Base-by-base conservation (phyloP, 768 basidiomycete genomes). In the Agaricus sinodeliciosus region DNA sequence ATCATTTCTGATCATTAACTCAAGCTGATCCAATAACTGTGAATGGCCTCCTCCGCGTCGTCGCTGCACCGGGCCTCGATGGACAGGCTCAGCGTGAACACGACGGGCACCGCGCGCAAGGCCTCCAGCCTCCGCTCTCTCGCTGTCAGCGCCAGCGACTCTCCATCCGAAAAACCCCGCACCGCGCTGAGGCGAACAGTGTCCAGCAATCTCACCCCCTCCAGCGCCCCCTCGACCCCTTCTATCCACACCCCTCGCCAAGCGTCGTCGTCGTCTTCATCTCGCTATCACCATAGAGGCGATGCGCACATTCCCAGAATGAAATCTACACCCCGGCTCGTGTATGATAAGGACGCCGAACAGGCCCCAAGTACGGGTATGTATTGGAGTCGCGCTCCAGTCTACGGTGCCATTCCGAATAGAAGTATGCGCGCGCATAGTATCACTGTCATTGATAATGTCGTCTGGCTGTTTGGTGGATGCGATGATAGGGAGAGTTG, bases 401-500 rank as follows among this genome's bases (percentile, higher is more conserved):
- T 88, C 16, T 86, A 84, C 65, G 90, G 90, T 0, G 51, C 69
- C 0, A 57, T 89, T 28, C 88, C 90, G 2, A 77, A 72, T 59
- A 76, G 80, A 48, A 79, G 77, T 9, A 80, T 94, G 71, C 80
- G 92, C 3, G 88, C 90, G 2, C 92, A 94, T 63, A 90, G 79
- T 4, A 85, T 87, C 40, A 94, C 88, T 0, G 71, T 94, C 43
- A 84, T 94, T 16, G 92, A 94, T 55, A 78, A 82, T 41, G 73
- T 81, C 28, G 88, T 86, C 0, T 97, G 92, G 90, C 61, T 94
- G 26, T 86, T 94, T 59, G 93, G 93, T 8, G 94, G 93, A 2
- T 91, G 89, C 57, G 92, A 94, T 57, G 88, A 88, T 55, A 80
- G 79, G 60, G 84, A 81, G 13, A 83, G 80, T 54, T 82, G 78